phyloP scores from a whole-genome alignment of 2,329 filamentous ascomycete species.

The Sordariomycetes sp. region DNA sequence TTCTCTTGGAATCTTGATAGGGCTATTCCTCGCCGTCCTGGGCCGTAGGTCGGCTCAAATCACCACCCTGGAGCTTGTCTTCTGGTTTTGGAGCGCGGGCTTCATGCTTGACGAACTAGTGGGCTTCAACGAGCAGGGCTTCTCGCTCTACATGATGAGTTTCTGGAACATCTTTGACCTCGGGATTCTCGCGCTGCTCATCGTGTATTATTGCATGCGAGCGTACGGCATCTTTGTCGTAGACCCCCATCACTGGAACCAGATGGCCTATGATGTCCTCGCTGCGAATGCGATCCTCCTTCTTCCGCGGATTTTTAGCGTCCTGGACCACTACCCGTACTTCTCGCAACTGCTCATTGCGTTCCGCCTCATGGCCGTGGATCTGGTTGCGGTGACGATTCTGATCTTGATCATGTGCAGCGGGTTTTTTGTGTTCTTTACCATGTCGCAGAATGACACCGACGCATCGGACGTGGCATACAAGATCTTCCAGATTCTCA shows the following conservation, averaged over 20 bases:
- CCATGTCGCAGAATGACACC: conserved; percentile 62
- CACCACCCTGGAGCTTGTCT: conserved; percentile 73
- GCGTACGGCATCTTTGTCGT: conserved; percentile 79
- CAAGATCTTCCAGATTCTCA: conserved; percentile 83
- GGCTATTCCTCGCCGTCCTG: conserved; percentile 76
- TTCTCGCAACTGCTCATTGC: conserved; percentile 92
- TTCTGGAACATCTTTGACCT: conserved; percentile 97
- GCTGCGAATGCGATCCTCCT: conserved; percentile 84
- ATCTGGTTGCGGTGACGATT: conserved; percentile 74
- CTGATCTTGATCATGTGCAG: conserved; percentile 82
- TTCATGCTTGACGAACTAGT: conserved; percentile 96
- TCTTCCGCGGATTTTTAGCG: conserved; percentile 82
- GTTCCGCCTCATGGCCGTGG: conserved; percentile 87
- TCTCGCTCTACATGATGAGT: conserved; percentile 92
- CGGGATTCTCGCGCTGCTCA: conserved; percentile 74
- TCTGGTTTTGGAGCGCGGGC: conserved; percentile 96
- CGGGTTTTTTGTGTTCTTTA: conserved; percentile 93
- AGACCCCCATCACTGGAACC: conserved; percentile 63
- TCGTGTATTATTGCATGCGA: conserved; percentile 83
- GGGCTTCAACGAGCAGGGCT: conserved; percentile 93
- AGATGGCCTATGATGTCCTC: conserved; percentile 87
- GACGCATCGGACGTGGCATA: conserved; percentile 71
- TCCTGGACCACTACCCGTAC: conserved; percentile 90
- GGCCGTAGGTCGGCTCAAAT: conserved; percentile 66
- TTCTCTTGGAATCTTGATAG: conserved; percentile 76